Conservation (phyloP, 306 rosid species). For the Trichosanthes truncata region DNA sequence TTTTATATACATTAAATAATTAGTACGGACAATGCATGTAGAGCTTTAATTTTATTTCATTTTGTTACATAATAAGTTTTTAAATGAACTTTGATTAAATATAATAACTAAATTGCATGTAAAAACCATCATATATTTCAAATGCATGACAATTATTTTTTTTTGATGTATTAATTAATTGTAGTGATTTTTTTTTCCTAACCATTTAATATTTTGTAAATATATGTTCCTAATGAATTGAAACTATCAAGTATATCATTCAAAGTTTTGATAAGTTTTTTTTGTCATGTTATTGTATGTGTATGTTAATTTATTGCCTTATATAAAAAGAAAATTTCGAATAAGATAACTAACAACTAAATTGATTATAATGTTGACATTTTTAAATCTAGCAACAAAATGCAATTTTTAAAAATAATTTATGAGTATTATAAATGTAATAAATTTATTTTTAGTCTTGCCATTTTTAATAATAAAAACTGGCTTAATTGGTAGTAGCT, state of each 20-base stretch:
- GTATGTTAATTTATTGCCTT: neutral
- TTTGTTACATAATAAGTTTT: neutral
- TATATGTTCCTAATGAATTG: neutral
- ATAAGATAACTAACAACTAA: neutral
- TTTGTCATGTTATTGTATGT: neutral
- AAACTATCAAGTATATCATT: neutral
- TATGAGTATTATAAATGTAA: neutral
- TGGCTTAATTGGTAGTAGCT: neutral
- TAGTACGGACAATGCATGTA: neutral
- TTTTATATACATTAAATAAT: neutral
- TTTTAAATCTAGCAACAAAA: neutral
- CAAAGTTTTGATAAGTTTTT: neutral
- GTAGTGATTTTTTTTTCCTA: neutral
- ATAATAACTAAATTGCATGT: neutral
- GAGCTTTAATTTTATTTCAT: neutral
- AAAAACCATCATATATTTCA: neutral
- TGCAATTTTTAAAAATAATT: neutral
- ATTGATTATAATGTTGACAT: neutral
- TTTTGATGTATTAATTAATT: neutral
- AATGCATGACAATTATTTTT: neutral
- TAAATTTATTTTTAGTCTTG: neutral
- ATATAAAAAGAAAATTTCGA: neutral
- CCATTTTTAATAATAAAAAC: neutral
- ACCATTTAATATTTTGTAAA: neutral
- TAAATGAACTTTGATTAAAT: neutral